A percentile compares a stretch with the other conserved stretches of the same genome.
phyloP scores from a whole-genome alignment of 768 basidiomycete species.

The Termitomyces sp. region DNA sequence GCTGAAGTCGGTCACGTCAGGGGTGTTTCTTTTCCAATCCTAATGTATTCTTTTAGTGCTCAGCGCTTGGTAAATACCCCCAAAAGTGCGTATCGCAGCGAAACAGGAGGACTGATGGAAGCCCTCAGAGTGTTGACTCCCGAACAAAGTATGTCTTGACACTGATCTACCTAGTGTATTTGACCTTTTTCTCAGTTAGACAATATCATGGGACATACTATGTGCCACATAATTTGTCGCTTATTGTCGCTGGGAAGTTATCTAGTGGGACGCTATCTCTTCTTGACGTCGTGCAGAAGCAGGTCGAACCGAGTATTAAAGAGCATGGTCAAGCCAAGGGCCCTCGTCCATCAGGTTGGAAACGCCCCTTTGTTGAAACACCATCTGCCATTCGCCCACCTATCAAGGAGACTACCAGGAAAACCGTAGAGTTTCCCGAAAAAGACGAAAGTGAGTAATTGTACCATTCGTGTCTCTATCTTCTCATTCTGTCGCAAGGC shows the following conservation, averaged over 20 bases:
- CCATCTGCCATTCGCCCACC: slow-evolving; percentile 59
- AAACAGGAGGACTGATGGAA: slow-evolving; percentile 96
- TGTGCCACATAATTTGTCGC: slow-evolving; percentile 88
- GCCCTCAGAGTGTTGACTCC: slow-evolving; percentile 81
- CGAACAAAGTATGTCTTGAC: slow-evolving; percentile 68
- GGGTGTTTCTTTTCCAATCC: neutral
- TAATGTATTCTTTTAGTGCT: neutral
- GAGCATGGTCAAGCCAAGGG: slow-evolving; percentile 72
- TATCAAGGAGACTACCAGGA: slow-evolving; percentile 48
- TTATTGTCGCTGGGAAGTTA: slow-evolving; percentile 87
- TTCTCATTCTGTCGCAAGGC: slow-evolving; percentile 23
- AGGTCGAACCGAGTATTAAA: slow-evolving; percentile 81
- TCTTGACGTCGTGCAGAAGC: slow-evolving; percentile 73
- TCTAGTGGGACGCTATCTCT: slow-evolving; percentile 73
- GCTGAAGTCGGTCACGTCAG: slow-evolving; percentile 54
- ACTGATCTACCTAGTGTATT: slow-evolving; percentile 1
- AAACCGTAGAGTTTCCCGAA: slow-evolving; percentile 90
- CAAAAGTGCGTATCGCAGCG: slow-evolving; percentile 88
- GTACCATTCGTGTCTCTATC: neutral
- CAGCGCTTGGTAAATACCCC: slow-evolving; percentile 80
- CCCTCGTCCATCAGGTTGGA: slow-evolving; percentile 76
- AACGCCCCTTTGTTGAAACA: slow-evolving; percentile 91
- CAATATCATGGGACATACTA: slow-evolving; percentile 88
- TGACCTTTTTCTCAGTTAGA: slow-evolving; percentile 53
- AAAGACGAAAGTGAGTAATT: slow-evolving; percentile 74